Conservation (phyloP, 306 rosid species). For the Phaseolus lunatus region DNA sequence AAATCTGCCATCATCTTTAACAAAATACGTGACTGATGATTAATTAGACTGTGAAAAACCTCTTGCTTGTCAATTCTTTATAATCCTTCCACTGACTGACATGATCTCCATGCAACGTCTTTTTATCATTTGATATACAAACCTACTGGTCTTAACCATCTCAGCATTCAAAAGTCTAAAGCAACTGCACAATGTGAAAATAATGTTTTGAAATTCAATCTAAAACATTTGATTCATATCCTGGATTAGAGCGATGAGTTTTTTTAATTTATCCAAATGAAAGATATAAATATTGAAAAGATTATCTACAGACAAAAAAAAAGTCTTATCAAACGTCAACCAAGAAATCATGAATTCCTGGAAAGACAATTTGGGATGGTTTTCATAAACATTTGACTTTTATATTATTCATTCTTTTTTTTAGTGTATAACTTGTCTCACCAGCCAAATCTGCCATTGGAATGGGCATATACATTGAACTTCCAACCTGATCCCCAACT, state of each 20-base stretch:
- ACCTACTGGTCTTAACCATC: background rate
- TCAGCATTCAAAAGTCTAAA: conserved; percentile 1
- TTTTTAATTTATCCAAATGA: background rate
- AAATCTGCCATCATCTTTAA: conserved; percentile 1
- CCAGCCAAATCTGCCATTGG: conserved; percentile 20
- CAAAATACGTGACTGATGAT: background rate
- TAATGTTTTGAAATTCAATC: conserved; percentile 1
- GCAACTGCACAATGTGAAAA: background rate
- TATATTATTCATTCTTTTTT: background rate
- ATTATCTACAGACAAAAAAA: background rate
- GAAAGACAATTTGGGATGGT: conserved; percentile 14
- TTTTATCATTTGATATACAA: too few relatives aligned
- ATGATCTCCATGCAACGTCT: too few relatives aligned
- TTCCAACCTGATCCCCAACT: background rate
- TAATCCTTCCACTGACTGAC: background rate
- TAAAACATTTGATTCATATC: background rate
- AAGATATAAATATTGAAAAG: background rate
- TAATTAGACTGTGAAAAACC: conserved; percentile 3
- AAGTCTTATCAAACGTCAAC: background rate
- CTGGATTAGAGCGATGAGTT: background rate
- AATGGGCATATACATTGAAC: conserved; percentile 14
- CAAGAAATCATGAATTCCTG: conserved; percentile 17
- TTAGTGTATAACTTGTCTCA: conserved; percentile 11
- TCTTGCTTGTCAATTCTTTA: conserved; percentile 23
- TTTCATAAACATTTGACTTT: conserved; percentile 14